Evolutionary conservation across 2,329 filamentous ascomycete species (phyloP), one percentile per base, ranked within the genome.

Genomic region (Ophiostoma piceae): DNA sequence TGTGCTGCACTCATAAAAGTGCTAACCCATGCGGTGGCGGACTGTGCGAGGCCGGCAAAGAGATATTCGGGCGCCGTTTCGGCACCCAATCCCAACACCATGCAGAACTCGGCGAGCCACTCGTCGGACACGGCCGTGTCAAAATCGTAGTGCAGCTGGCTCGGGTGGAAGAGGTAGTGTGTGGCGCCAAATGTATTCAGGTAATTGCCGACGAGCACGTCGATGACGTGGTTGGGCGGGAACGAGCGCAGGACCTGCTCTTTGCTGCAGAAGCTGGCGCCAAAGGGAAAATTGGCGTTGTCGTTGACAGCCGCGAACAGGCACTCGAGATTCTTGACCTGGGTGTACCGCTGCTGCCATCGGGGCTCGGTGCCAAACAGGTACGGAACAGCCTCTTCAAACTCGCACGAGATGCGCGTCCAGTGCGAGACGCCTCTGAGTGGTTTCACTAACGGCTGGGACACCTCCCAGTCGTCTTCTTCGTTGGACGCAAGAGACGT

Each of bases 81-180:
- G 26, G 72, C 74, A 1, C 75, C 76, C 7, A 77, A 66, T 0
- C 73, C 75, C 26, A 77, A 68, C 60, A 76, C 68, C 74, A 76
- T 75, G 51, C 73, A 75, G 9, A 77, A 71, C 68, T 76, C 75
- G 1, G 74, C 71, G 5, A 76, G 72, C 74, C 74, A 75, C 37
- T 69, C 74, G 32, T 76, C 74, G 0, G 71, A 51, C 11, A 71
- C 68, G 54, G 71, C 26, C 19, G 57, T 54, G 9, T 70, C 69
- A 16, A 76, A 35, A 43, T 76, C 74, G 3, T 73, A 67, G 37
- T 68, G 71, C 37, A 76, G 74, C 65, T 75, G 72, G 1, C 66
- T 19, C 6, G 71, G 72, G 51, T 75, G 73, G 11, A 76, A 68
- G 2, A 76, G 73, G 7, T 72, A 67, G 67, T 76, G 75, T 1